These are phyloP conservation scores for Inga leiocalycina DNA, from an alignment of 306 rosid species.

Conservation along the genomic window DNA sequence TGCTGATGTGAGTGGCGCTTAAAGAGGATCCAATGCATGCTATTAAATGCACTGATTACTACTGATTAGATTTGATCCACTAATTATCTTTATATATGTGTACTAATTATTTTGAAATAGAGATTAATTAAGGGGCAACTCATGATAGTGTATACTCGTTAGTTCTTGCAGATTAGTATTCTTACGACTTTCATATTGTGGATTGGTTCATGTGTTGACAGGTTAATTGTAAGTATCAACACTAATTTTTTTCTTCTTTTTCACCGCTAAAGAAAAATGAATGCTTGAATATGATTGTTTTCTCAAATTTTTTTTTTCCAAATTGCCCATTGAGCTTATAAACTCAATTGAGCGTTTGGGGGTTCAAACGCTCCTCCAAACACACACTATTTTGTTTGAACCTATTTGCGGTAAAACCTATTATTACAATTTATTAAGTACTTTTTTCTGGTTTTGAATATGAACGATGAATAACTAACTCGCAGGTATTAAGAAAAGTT, in stretches of 20 bases:
- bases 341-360: too few relatives aligned
- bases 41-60: neutral
- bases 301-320: too few relatives aligned
- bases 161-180: neutral
- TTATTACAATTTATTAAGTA: neutral
- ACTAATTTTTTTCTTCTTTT: neutral
- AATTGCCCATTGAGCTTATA: too few relatives aligned
- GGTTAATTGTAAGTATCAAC: neutral
- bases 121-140: neutral
- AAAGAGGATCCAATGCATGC: conserved; percentile 7
- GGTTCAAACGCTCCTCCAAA: too few relatives aligned
- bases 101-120: neutral
- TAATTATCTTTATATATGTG: neutral
- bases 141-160: neutral
- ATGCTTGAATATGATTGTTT: neutral
- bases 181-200: neutral
- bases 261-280: neutral
- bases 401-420: neutral
- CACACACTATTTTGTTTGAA: neutral
- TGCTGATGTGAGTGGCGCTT: neutral
- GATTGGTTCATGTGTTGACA: neutral
- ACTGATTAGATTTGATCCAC: neutral
- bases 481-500: neutral
- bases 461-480: too few relatives aligned
- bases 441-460: neutral